Evolutionary conservation across 2,329 filamentous ascomycete genomes (phyloP).

Genomic region (Lasiodiplodia theobromae): DNA sequence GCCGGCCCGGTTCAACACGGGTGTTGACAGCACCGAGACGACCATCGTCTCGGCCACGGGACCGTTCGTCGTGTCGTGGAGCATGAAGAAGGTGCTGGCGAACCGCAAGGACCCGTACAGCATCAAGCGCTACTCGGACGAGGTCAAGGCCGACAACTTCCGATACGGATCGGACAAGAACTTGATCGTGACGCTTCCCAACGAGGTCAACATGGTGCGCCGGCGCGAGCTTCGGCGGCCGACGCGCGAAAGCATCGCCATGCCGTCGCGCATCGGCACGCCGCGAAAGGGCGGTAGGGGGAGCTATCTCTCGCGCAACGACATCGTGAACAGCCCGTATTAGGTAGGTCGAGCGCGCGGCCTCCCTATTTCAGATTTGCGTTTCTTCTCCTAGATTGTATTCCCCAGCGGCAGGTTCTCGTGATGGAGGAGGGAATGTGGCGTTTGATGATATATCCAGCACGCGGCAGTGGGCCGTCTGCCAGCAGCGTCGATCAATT

Average conservation of each 20-base stretch:
- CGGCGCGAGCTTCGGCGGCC: slow-evolving; percentile 85
- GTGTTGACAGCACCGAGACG: slow-evolving; percentile 80
- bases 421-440: neutral
- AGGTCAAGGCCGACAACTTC: slow-evolving; percentile 98
- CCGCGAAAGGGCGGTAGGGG: slow-evolving; percentile 51
- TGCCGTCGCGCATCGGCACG: slow-evolving; percentile 54
- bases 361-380: neutral
- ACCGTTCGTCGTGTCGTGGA: slow-evolving; percentile 97
- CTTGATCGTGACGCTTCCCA: slow-evolving; percentile 93
- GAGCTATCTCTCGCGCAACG: slow-evolving; percentile 79
- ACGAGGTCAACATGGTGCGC: slow-evolving; percentile 97
- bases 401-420: slow-evolving; percentile 1
- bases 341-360: slow-evolving; percentile 46
- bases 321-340: slow-evolving; percentile 80
- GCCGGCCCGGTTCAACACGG: slow-evolving; percentile 91
- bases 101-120: slow-evolving; percentile 88
- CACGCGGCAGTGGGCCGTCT: neutral
- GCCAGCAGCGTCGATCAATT: slow-evolving; percentile 17
- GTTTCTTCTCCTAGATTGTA: neutral
- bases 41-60: slow-evolving; percentile 97
- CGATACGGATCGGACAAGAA: slow-evolving; percentile 97
- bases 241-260: slow-evolving; percentile 91
- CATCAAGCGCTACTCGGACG: slow-evolving; percentile 94
- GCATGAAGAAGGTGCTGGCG: slow-evolving; percentile 83
- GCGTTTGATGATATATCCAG: slow-evolving; percentile 26